Percentiles rank a stretch among this genome's conserved stretches.
Evolutionary conservation across 2,329 filamentous ascomycete species (phyloP).

Genomic region (Pseudogymnoascus sp.): DNA sequence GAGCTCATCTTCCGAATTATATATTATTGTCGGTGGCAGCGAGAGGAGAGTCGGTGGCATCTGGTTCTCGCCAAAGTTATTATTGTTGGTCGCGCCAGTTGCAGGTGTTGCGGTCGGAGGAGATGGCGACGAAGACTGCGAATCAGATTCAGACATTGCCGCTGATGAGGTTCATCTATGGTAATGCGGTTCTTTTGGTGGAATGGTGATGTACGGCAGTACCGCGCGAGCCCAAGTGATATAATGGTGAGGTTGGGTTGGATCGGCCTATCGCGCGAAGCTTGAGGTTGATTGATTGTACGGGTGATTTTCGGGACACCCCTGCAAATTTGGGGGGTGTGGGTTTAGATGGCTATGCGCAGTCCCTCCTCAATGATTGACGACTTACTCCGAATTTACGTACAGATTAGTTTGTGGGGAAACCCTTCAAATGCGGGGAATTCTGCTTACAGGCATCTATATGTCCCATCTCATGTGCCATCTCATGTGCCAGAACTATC

Average conservation of each 20-base stretch:
- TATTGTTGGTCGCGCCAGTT: not conserved
- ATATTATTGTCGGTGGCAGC: slow-evolving; percentile 1
- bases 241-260: not conserved
- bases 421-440: slow-evolving; percentile 4
- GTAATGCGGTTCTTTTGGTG: not conserved
- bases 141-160: not conserved
- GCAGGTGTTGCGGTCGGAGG: slow-evolving; percentile 1
- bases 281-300: not conserved
- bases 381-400: not conserved
- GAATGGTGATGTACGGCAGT: not conserved
- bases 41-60: not conserved
- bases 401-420: not conserved
- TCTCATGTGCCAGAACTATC: not conserved
- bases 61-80: not conserved
- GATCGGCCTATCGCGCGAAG: not conserved
- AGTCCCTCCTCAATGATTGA: not conserved
- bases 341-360: not conserved
- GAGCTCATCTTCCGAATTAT: slow-evolving; percentile 3
- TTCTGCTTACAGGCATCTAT: not conserved
- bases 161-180: not conserved
- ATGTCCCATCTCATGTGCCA: not conserved
- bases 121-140: not conserved
- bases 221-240: not conserved
- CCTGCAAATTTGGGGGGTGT: not conserved
- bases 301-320: not conserved